Conservation (phyloP, 768 basidiomycete species). For the Serendipita sp. region DNA sequence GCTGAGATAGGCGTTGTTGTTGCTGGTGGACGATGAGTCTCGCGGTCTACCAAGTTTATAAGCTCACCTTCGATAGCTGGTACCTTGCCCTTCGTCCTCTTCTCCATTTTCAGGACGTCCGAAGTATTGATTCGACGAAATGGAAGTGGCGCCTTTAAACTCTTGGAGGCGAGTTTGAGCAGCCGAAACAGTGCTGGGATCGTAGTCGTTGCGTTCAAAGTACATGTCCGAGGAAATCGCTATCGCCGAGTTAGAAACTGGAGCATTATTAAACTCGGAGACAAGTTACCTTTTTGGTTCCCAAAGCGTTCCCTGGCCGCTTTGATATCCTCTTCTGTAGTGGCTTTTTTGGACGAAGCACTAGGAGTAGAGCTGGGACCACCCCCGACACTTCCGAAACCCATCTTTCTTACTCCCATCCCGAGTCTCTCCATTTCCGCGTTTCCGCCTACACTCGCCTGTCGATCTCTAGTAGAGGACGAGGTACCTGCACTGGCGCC, state of each 20-base stretch:
- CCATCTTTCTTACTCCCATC: constrained; percentile 61
- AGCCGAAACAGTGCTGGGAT: constrained; percentile 50
- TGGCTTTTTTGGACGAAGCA: constrained; percentile 24
- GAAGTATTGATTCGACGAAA: constrained; percentile 93
- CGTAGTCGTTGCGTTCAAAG: constrained; percentile 81
- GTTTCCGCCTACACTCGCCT: constrained; percentile 24
- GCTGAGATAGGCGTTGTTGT: constrained; percentile 22
- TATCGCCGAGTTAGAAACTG: neutral
- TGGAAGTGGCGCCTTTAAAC: constrained; percentile 84
- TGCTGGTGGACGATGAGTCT: neutral
- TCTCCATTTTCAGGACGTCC: constrained; percentile 58
- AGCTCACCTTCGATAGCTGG: constrained; percentile 8
- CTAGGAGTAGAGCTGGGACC: constrained; percentile 37
- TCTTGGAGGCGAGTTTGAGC: constrained; percentile 64
- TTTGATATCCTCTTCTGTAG: constrained; percentile 45
- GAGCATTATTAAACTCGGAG: neutral
- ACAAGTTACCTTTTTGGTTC: constrained; percentile 39
- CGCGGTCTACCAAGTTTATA: neutral
- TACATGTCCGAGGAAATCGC: constrained; percentile 97
- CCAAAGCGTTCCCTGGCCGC: constrained; percentile 86
- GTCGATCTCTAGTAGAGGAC: constrained; percentile 12
- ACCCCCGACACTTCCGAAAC: constrained; percentile 68
- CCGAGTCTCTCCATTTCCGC: constrained; percentile 41
- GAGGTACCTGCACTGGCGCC: constrained; percentile 16
- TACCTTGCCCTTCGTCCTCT: constrained; percentile 30